Percentiles rank a stretch among this genome's conserved stretches.
phyloP scores from a whole-genome alignment of 768 basidiomycete species.

The Fomitopsis pulvina region DNA sequence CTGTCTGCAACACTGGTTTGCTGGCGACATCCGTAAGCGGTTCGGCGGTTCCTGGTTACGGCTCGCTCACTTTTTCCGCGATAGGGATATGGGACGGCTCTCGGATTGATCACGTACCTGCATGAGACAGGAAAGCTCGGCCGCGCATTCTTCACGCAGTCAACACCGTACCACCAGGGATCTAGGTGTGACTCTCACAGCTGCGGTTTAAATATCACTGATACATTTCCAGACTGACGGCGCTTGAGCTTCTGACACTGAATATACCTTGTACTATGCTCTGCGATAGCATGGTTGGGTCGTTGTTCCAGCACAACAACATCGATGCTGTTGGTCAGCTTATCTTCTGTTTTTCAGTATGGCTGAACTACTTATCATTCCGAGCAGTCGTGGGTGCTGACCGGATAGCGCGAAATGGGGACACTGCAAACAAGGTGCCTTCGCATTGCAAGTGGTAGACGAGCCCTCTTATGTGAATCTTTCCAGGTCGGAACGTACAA shows the following conservation, averaged over 20 bases:
- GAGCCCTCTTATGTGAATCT: background rate
- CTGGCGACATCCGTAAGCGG: slow-evolving; percentile 81
- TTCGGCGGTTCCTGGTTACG: slow-evolving; percentile 1
- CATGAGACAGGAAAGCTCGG: slow-evolving; percentile 72
- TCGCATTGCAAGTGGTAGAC: background rate
- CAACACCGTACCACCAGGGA: slow-evolving; percentile 92
- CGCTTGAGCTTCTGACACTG: slow-evolving; percentile 81
- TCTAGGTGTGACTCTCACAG: slow-evolving; percentile 43
- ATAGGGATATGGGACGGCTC: slow-evolving; percentile 94
- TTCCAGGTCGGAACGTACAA: slow-evolving; percentile 87
- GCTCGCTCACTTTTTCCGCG: background rate
- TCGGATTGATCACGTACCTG: slow-evolving; percentile 89
- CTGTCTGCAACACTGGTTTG: slow-evolving; percentile 97
- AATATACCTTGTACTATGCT: slow-evolving; percentile 88
- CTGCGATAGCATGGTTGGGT: slow-evolving; percentile 97
- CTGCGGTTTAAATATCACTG: background rate
- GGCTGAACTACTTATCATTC: background rate
- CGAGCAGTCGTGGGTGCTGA: slow-evolving; percentile 76
- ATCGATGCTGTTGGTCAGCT: slow-evolving; percentile 75
- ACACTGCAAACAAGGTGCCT: slow-evolving; percentile 89
- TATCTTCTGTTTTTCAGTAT: background rate
- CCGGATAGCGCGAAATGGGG: slow-evolving; percentile 86
- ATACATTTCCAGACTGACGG: slow-evolving; percentile 59
- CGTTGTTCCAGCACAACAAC: slow-evolving; percentile 79
- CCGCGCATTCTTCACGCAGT: slow-evolving; percentile 89